Base-by-base conservation (phyloP, 176 grass and related monocot species). In the Oryza brachyantha region DNA sequence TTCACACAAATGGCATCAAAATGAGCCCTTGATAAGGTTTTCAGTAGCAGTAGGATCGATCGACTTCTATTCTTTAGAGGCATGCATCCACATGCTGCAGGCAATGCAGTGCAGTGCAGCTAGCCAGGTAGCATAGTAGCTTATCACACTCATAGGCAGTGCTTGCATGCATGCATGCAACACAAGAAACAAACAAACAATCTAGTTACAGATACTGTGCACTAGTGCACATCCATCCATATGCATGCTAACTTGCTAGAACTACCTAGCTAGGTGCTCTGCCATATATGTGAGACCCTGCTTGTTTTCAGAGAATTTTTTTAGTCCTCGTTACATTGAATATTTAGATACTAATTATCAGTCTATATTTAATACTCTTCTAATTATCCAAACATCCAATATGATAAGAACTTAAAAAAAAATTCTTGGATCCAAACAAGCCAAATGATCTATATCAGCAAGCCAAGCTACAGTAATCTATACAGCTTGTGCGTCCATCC, bases 181-280 rank as follows among this genome's bases (percentile, higher is more conserved):
- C 79, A 78, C 43, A 79, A 78, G 41, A 84, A 85, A 84, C 74
- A 85, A 57, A 57, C 83, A 79, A 73, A 67, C 76, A 67, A 79
- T 85, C 76, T 85, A 74, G 84, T 85, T 80, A 60, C 68, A 35
- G 84, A 85, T 59, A 74, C 76, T 79, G 67, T 73, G 67, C 58
- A 32, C 54, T 29, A 31, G 66, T 29, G 70, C 31, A 37, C 50
- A 59, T 60, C 34, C 54, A 60, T 39, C 32, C 52, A 59, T 38
- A 38, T 27, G 60, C n/a, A 32, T 32, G 4, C n/a, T 57, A 57
- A 24, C 52, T 10, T 10, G 52, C 52, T 24, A 57, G 52, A 1
- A 45, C 3, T 43, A 43, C 13, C 41, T 43, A 43, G 45, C n/a
- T 83, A 72, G 74, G 57, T 70, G 82, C 41, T 43, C 40, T 78